Evolutionary conservation across 768 basidiomycete species (phyloP).

Genomic region (Trichaptum fuscoviolaceum): DNA sequence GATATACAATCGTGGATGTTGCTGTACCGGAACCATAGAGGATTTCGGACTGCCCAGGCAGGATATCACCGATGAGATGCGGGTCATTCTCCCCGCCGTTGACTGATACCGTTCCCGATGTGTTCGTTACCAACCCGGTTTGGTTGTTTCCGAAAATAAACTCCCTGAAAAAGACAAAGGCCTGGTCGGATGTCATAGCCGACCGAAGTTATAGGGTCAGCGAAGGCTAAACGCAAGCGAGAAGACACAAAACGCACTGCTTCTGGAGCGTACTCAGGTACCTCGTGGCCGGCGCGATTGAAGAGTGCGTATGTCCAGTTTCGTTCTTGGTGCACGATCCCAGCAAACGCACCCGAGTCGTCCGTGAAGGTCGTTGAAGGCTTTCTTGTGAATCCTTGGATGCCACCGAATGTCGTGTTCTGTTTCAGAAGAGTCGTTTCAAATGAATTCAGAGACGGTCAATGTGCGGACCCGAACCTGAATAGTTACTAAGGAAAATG

Average conservation of each 20-base stretch:
- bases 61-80: slow-evolving; percentile 36
- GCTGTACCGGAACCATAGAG: slow-evolving; percentile 42
- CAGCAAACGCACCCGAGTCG: slow-evolving; percentile 53
- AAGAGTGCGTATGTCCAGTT: slow-evolving; percentile 44
- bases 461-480: background rate
- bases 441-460: background rate
- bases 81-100: slow-evolving; percentile 45
- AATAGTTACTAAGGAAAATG: background rate
- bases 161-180: slow-evolving; percentile 55
- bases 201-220: background rate
- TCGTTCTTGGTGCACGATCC: slow-evolving; percentile 74
- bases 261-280: slow-evolving; percentile 29
- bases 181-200: slow-evolving; percentile 32
- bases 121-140: slow-evolving; percentile 48
- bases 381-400: slow-evolving; percentile 64
- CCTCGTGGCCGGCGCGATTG: slow-evolving; percentile 34
- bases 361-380: slow-evolving; percentile 67
- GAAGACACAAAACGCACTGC: slow-evolving; percentile 42
- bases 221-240: slow-evolving; percentile 2
- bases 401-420: slow-evolving; percentile 41
- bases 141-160: slow-evolving; percentile 61
- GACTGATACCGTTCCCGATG: slow-evolving; percentile 24
- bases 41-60: slow-evolving; percentile 54
- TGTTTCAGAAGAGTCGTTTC: slow-evolving; percentile 3
- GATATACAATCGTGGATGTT: slow-evolving; percentile 49